Evolutionary conservation across 2,329 filamentous ascomycete genomes (phyloP), one percentile per base, ranked within the genome.

Genomic region (Pseudocercospora cruenta): DNA sequence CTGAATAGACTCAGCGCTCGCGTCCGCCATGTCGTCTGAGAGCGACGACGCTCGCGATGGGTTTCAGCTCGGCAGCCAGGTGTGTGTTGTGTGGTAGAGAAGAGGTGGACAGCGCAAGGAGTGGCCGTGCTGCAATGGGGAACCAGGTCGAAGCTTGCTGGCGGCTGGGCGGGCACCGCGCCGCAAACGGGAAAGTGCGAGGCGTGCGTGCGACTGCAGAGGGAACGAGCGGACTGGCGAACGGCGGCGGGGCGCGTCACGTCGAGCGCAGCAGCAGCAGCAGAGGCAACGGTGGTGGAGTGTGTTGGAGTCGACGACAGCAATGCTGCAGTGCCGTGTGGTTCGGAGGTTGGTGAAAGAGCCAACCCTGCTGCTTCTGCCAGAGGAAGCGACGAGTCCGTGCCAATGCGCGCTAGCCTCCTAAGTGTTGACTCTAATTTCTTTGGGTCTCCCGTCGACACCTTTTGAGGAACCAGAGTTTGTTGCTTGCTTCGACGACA

Each of bases 1-100:
- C 78, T 84, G 82, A 69, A 84, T 82, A 57, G 80, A 82, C 71
- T 84, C 82, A 70, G 82, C 80, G 71, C 79, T 83, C 77, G 82
- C 81, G 73, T 83, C 82, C 75, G 82, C 81, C 81, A 83, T 79
- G 67, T 67, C 74, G 69, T 62, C 61, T 54, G 43, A 62, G 65
- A 69, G 61, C 64, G 68, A 67, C 66, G 66, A 67, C 63, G 67
- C 65, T 65, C 68, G 65, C 58, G 53, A 33, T 39, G 58, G 58
- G 33, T 58, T 39, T 60, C 36, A 60, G 57, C 65, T 54, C 47
- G 33, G 58, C 47, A 43, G 54, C 36, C 63, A 51, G 60, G 24
- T 45, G 63, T 58, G 54, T 45, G 62, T 43, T 62, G 26, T 55
- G 59, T 31, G 31, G 54, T 14, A 14, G 53, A 53, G 43, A n/a